Base-by-base conservation (phyloP, 257 asterid species). In the Leonotis leonurus region DNA sequence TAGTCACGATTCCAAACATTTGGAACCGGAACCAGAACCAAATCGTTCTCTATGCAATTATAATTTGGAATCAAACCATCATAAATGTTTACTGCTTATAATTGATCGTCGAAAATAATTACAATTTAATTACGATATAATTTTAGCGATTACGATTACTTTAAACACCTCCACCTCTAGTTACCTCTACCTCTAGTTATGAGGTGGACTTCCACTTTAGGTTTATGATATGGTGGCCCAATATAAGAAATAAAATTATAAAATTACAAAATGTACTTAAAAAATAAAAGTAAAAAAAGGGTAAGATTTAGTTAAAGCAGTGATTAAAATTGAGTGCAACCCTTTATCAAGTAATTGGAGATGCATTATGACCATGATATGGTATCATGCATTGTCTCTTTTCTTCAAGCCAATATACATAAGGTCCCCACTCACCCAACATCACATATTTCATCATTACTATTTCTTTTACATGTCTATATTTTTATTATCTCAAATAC, bases 381-480 rank as follows among this genome's bases (percentile, higher is more conserved):
- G 69, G 70, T 74, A 80, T 81, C 92, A 83, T 83, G 86, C 79
- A 85, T 29, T 88, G 96, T 85, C 91, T 71, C 84, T 63, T 73
- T 67, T 73, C 60, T 64, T 67, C 57, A 66, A 45, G 59, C 66
- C 85, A 74, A 30, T 32, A 32, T 10, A 22, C 5, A 14, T 29
- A 37, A 70, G 84, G 77, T 29, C 84, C 87, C 58, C 53, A 49
- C 17, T 21, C 8, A n/a, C n/a, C n/a, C 22, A 22, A 22, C 33
- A 49, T 6, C 52, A 9, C 24, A 18, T 4, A 18, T 18, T 12
- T 45, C 18, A n/a, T 14, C 8, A 39, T n/a, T n/a, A n/a, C n/a
- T n/a, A n/a, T n/a, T n/a, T n/a, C n/a, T n/a, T n/a, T n/a, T n/a
- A n/a, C n/a, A n/a, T n/a, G n/a, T n/a, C n/a, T n/a, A n/a, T n/a